phyloP scores from a whole-genome alignment of 2,329 filamentous ascomycete species.

The Colletotrichum coccodes region DNA sequence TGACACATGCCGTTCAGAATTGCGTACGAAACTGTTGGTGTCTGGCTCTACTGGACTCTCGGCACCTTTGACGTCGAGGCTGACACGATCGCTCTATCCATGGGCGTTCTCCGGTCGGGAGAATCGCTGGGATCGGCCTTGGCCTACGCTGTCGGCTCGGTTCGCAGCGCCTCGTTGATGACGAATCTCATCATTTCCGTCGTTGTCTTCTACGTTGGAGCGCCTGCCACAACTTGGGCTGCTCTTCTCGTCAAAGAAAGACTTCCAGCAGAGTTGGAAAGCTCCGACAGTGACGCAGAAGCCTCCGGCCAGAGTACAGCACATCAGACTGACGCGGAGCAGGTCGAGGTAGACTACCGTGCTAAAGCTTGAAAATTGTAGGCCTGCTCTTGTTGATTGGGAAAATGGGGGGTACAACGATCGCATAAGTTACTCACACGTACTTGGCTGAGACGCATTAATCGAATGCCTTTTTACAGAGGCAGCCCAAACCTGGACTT shows the following conservation, averaged over 20 bases:
- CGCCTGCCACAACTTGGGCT: constrained; percentile 15
- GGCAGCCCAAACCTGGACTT: too few relatives aligned
- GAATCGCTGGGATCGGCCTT: constrained; percentile 58
- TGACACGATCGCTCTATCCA: constrained; percentile 58
- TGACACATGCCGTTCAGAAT: background rate
- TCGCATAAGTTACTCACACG: too few relatives aligned
- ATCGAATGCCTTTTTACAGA: too few relatives aligned
- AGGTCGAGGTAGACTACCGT: background rate
- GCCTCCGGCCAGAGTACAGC: background rate
- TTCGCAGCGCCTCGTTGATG: constrained; percentile 54
- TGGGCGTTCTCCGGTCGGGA: constrained; percentile 58
- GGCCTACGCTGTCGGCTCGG: constrained; percentile 58
- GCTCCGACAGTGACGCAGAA: background rate
- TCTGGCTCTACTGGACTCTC: constrained; percentile 60
- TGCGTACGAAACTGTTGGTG: constrained; percentile 14
- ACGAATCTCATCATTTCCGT: constrained; percentile 57
- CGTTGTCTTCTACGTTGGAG: constrained; percentile 53
- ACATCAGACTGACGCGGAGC: constrained; percentile 5
- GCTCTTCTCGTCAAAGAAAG: constrained; percentile 6
- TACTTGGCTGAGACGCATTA: too few relatives aligned
- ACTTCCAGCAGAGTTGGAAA: constrained; percentile 4
- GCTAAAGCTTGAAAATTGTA: background rate
- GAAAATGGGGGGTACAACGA: too few relatives aligned
- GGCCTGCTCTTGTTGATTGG: background rate
- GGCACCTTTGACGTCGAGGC: constrained; percentile 61